Evolutionary conservation across 306 rosid genomes (phyloP).

Genomic region (Abrus pulchellus): DNA sequence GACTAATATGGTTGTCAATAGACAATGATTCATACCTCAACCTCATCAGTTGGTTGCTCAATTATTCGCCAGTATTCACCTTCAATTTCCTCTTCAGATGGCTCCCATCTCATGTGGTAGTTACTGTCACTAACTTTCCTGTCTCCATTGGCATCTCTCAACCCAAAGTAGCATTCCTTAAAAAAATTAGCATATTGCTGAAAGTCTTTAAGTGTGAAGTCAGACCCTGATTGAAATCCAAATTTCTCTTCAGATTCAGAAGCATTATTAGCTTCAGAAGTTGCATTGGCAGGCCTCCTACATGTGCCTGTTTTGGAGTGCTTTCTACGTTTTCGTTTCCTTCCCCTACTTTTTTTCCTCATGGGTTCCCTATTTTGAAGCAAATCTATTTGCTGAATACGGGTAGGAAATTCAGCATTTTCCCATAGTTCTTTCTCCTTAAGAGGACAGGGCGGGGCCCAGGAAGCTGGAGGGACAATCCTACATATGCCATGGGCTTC

Average conservation of each 20-base stretch:
- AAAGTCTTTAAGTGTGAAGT: constrained; percentile 77
- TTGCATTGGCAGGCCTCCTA: constrained; percentile 57
- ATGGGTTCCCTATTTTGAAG: constrained; percentile 98
- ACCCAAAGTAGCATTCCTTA: constrained; percentile 78
- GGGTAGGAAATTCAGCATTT: constrained; percentile 78
- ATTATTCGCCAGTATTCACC: constrained; percentile 99
- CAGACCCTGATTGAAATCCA: constrained; percentile 85
- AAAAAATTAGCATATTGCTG: constrained; percentile 69
- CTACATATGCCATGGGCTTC: constrained; percentile 91
- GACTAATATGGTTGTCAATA: constrained; percentile 18
- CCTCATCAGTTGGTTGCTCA: constrained; percentile 88
- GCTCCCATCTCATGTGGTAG: constrained; percentile 55
- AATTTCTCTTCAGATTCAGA: constrained; percentile 76
- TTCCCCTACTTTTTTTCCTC: constrained; percentile 82
- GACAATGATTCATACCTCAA: constrained; percentile 71
- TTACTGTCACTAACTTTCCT: constrained; percentile 45
- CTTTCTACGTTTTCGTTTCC: constrained; percentile 80
- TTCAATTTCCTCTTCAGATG: constrained; percentile 85
- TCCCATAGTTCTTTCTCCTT: constrained; percentile 85
- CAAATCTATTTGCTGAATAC: constrained; percentile 88
- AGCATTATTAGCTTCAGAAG: constrained; percentile 61
- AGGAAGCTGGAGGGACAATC: constrained; percentile 91
- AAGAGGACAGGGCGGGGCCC: constrained; percentile 95
- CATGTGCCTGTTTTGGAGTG: constrained; percentile 67
- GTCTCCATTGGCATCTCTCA: constrained; percentile 55